phyloP scores from a whole-genome alignment of 1,284 basidiomycete species.

The Afroboletus lepidellus region DNA sequence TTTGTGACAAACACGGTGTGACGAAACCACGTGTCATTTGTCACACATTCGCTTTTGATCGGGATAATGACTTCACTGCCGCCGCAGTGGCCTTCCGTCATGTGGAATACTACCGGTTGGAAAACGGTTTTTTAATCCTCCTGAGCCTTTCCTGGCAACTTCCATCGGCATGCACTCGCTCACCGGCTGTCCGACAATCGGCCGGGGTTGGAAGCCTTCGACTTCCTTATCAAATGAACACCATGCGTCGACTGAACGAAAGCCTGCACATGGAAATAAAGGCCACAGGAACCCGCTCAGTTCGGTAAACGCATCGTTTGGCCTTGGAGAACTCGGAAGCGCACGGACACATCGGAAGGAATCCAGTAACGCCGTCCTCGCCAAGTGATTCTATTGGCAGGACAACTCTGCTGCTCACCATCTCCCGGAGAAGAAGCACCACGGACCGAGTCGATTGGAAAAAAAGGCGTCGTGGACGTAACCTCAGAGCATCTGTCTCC shows the following conservation, averaged over 20 bases:
- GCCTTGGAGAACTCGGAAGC: slow-evolving; percentile 27
- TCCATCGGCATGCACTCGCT: slow-evolving; percentile 70
- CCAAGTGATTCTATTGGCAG: slow-evolving; percentile 1
- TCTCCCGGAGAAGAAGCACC: slow-evolving; percentile 16
- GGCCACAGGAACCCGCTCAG: slow-evolving; percentile 33
- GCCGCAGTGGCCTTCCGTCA: no score
- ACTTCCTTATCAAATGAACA: slow-evolving; percentile 67
- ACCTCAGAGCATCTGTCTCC: slow-evolving; percentile 59
- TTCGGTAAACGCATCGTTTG: slow-evolving; percentile 33
- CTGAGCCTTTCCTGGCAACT: no score
- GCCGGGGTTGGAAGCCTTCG: slow-evolving; percentile 65
- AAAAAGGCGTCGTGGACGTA: slow-evolving; percentile 46
- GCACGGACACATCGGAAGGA: slow-evolving; percentile 30
- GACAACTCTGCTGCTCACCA: slow-evolving; percentile 24
- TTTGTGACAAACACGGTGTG: slow-evolving; percentile 33
- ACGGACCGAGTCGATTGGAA: slow-evolving; percentile 28
- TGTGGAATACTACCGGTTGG: no score
- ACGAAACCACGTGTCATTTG: slow-evolving; percentile 11
- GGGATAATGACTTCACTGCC: no score
- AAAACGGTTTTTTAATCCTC: no score
- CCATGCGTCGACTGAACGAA: slow-evolving; percentile 34
- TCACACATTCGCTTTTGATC: background rate
- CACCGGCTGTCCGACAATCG: slow-evolving; percentile 71
- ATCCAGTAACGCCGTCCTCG: slow-evolving; percentile 12
- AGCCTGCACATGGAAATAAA: slow-evolving; percentile 36